These are phyloP conservation scores for Centella asiatica DNA, from an alignment of 129 eudicot genomes.

Conservation along the genomic window DNA sequence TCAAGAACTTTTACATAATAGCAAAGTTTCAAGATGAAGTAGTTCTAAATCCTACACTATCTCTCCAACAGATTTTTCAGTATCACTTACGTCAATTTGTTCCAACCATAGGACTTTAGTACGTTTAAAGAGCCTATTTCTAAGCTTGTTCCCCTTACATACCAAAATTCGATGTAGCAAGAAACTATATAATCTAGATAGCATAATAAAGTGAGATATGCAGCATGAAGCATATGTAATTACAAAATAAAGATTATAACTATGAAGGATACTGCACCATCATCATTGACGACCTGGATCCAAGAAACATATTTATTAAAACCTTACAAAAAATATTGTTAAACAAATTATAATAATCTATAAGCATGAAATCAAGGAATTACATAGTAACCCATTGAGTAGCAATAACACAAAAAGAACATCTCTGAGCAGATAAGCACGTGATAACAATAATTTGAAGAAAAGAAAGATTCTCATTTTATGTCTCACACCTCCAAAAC, in stretches of 20 bases:
- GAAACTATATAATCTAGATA: too few species aligned
- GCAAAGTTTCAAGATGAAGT: constrained; percentile 1
- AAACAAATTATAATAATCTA: too few species aligned
- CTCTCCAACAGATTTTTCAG: neutral
- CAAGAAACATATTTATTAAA: neutral
- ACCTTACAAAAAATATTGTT: neutral
- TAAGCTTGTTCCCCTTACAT: neutral
- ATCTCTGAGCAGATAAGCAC: too few species aligned
- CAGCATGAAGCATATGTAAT: neutral
- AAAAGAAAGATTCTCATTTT: too few species aligned
- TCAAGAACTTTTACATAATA: constrained; percentile 29
- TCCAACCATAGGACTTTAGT: neutral
- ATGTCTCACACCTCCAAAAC: too few species aligned
- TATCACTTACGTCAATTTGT: too few species aligned
- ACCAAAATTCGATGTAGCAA: neutral
- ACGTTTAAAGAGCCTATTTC: neutral
- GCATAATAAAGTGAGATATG: neutral
- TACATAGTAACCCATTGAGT: too few species aligned
- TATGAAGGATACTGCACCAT: constrained; percentile 91
- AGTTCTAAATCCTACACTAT: neutral
- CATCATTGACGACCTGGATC: constrained; percentile 91
- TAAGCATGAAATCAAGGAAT: too few species aligned
- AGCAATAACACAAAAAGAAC: too few species aligned
- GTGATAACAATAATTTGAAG: too few species aligned
- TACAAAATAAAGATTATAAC: constrained; percentile 1